Evolutionary conservation across 805 yeast species (phyloP), one percentile per base, ranked within the genome.

Genomic region (Monosporozyma solicola): DNA sequence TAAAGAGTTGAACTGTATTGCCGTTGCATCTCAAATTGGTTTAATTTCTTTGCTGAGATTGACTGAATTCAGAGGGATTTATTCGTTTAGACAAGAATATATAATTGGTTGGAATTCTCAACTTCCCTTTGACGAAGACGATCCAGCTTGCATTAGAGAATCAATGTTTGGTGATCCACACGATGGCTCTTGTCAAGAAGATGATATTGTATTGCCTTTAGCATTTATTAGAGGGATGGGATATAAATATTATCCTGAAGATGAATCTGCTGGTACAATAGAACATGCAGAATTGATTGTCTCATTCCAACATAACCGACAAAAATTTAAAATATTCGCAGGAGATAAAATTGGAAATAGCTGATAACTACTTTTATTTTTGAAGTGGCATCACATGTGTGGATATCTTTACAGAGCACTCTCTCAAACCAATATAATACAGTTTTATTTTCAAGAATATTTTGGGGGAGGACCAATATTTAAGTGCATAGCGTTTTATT

Each of bases 21-120:
- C 52, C 3, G 62, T 61, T 5, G 69, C 68, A 9, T 59, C 66
- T 2, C 60, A 59, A 46, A 16, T 56, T 6, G 69, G 69, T 3
- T 35, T 59, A 6, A 45, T 65, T 5, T 64, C 66, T 8, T 52
- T 65, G 31, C 39, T 63, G 13, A 53, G 68, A 48, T 51, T 65
- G 32, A 64, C 67, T 2, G 64, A 61, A 35, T 65, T 54, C 44
- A 58, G 57, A 11, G 69, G 69, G 3, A 57, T 65, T 5, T 61
- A 54, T 48, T 61, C 67, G 11, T 65, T 63, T 48, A 58, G 68
- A 52, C 67, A 63, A 50, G 69, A 65, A 48, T 63, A 61, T 54
- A 54, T 64, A 22, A 20, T 60, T 3, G 68, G 68, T 7, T 63
- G 67, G 66, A 49, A 55, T 9, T 41, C 57, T 7, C 66, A 62